phyloP scores from a whole-genome alignment of 2,329 filamentous ascomycete species.

The Apiospora malaysiana region DNA sequence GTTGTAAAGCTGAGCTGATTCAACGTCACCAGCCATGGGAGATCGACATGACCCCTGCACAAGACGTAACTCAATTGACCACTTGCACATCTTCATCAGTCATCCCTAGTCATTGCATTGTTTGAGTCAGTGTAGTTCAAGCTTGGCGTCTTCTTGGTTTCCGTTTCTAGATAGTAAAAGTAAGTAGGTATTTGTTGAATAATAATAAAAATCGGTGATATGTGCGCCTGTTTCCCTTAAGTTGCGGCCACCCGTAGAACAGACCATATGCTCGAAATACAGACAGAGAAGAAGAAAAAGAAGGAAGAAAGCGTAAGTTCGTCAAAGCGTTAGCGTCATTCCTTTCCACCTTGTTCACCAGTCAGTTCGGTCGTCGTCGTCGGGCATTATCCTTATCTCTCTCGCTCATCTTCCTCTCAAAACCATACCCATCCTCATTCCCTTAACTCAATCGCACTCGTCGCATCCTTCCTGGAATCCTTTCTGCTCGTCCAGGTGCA shows the following conservation, averaged over 20 bases:
- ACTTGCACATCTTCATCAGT: slow-evolving; percentile 10
- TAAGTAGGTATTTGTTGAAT: background rate
- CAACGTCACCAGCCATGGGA: slow-evolving; percentile 2
- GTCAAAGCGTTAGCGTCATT: slow-evolving; percentile 19
- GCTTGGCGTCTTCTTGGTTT: background rate
- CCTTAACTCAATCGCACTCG: background rate
- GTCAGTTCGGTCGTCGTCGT: background rate
- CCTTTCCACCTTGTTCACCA: slow-evolving; percentile 5
- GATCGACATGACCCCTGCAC: slow-evolving; percentile 12
- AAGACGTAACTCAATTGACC: background rate
- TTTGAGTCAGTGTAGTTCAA: background rate
- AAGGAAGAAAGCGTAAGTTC: slow-evolving; percentile 11
- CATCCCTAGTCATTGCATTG: background rate
- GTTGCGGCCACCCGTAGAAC: background rate
- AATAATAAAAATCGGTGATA: background rate
- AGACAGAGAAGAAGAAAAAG: background rate
- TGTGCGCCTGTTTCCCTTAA: background rate
- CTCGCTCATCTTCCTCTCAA: background rate
- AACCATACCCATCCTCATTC: background rate
- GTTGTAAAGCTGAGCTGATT: background rate
- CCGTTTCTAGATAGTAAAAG: background rate
- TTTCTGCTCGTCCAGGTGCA: slow-evolving; percentile 19
- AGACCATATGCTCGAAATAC: background rate
- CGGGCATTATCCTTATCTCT: background rate
- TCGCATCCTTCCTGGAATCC: slow-evolving; percentile 12